These are phyloP conservation scores for Pythium insidiosum DNA, from an alignment of 352 stramenopile species.

Conservation along the genomic window DNA sequence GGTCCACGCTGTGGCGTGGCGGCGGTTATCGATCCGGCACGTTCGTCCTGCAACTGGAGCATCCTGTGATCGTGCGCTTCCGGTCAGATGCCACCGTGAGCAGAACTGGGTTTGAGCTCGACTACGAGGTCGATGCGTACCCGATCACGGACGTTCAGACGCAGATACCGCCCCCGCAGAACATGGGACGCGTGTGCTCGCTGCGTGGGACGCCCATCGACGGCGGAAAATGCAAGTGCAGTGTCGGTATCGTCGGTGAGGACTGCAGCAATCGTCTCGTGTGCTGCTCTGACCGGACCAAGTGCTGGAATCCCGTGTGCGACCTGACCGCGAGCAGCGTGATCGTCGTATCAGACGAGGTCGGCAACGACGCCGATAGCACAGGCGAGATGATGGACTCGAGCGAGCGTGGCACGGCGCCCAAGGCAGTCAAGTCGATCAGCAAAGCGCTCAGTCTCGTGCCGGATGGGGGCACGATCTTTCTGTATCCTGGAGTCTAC, in stretches of 20 bases:
- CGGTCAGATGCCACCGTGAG: constrained; percentile 33
- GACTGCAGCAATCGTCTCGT: constrained; percentile 52
- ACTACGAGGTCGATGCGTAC: constrained; percentile 28
- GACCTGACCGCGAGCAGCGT: constrained; percentile 40
- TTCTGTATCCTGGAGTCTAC: constrained; percentile 45
- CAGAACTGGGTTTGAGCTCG: constrained; percentile 31
- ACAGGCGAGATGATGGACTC: constrained; percentile 51
- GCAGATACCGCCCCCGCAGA: constrained; percentile 24
- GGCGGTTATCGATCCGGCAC: constrained; percentile 28
- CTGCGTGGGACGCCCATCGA: constrained; percentile 34
- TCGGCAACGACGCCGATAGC: constrained; percentile 38
- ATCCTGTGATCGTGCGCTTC: constrained; percentile 25
- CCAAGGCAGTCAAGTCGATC: constrained; percentile 45
- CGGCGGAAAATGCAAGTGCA: constrained; percentile 38
- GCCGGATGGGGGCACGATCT: constrained; percentile 20
- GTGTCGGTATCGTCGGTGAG: constrained; percentile 46
- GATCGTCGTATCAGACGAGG: constrained; percentile 43
- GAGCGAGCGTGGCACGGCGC: constrained; percentile 20
- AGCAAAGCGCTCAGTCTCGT: constrained; percentile 28
- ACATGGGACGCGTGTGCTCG: constrained; percentile 25
- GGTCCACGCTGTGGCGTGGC: constrained; percentile 33
- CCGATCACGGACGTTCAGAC: not conserved
- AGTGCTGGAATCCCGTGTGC: constrained; percentile 16
- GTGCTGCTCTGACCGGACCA: constrained; percentile 24
- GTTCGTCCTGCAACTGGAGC: constrained; percentile 30